A percentile compares a stretch with the other conserved stretches of the same genome.
phyloP scores from a whole-genome alignment of 2,329 filamentous ascomycete genomes.

The Ceratocystis eucalypticola region DNA sequence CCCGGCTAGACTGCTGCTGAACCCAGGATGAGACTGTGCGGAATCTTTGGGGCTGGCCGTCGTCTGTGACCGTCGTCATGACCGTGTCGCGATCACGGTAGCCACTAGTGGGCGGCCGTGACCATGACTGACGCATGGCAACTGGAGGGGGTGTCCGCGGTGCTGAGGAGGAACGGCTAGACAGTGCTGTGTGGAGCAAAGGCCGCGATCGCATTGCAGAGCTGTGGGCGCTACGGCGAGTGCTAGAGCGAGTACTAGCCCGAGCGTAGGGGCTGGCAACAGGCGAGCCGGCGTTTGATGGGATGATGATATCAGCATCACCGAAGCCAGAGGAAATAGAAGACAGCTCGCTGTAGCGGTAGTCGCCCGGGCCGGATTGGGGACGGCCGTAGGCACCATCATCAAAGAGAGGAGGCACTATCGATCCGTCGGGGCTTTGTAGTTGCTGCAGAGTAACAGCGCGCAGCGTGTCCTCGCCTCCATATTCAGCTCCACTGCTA shows the following conservation, averaged over 20 bases:
- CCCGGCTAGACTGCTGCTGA: conserved; percentile 44
- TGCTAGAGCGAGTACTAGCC: conserved; percentile 15
- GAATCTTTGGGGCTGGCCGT: conserved; percentile 39
- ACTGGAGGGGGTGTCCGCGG: conserved; percentile 9
- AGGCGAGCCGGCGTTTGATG: conserved; percentile 24
- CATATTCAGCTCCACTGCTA: conserved; percentile 13
- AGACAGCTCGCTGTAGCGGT: conserved; percentile 31
- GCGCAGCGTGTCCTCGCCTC: conserved; percentile 17
- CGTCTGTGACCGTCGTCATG: conserved; percentile 41
- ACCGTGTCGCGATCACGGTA: conserved; percentile 34
- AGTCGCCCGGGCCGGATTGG: conserved; percentile 4
- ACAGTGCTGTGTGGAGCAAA: background rate
- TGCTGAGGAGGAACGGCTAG: background rate
- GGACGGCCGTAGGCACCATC: background rate
- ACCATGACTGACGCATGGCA: conserved; percentile 15
- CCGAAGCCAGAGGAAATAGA: conserved; percentile 53
- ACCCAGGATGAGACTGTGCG: conserved; percentile 51
- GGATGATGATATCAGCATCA: conserved; percentile 44
- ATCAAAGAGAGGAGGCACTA: background rate
- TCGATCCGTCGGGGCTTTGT: background rate
- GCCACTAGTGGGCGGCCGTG: conserved; percentile 18
- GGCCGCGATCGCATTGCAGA: conserved; percentile 2
- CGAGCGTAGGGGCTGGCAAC: conserved; percentile 19
- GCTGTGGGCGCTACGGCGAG: background rate
- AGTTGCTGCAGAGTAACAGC: background rate